Evolutionary conservation across 352 stramenopile genomes (phyloP).

Genomic region (Phytophthora litchii): DNA sequence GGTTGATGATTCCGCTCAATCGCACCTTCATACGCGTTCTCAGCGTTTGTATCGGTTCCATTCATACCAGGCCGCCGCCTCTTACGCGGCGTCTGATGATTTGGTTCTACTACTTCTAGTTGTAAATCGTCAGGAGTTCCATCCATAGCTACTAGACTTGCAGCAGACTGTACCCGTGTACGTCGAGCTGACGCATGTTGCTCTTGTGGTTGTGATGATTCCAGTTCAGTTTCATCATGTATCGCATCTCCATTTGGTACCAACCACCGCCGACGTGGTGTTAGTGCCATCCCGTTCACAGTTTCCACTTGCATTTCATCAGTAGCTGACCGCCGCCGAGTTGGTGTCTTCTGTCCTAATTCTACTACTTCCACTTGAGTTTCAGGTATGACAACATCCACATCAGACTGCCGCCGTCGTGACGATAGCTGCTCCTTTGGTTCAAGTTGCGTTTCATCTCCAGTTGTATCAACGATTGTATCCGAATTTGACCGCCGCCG

Average conservation of each 20-base stretch:
- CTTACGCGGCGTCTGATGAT: slow-evolving; percentile 18
- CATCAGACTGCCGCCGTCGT: slow-evolving; percentile 5
- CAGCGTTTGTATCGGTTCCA: slow-evolving; percentile 2
- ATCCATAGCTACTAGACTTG: slow-evolving; percentile 2
- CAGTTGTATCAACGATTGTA: not conserved
- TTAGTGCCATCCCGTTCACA: not conserved
- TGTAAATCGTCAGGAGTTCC: slow-evolving; percentile 4
- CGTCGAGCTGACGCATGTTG: not conserved
- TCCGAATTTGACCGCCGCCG: no score
- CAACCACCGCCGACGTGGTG: slow-evolving; percentile 8
- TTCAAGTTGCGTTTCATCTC: slow-evolving; percentile 4
- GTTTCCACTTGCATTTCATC: slow-evolving; percentile 17
- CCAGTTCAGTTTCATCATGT: slow-evolving; percentile 4
- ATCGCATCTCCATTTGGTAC: slow-evolving; percentile 4
- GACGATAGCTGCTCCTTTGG: not conserved
- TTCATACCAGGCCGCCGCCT: slow-evolving; percentile 20
- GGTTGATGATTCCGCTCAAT: slow-evolving; percentile 8
- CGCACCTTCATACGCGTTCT: not conserved
- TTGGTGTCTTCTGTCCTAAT: not conserved
- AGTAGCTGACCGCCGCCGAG: slow-evolving; percentile 1
- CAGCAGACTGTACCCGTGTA: slow-evolving; percentile 1
- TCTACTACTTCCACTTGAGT: slow-evolving; percentile 1
- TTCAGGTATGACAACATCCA: not conserved
- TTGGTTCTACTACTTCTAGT: slow-evolving; percentile 3
- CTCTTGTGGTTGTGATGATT: not conserved